Conservation (phyloP, 1,139 yeast genomes). For the Candida sanyaensis region DNA sequence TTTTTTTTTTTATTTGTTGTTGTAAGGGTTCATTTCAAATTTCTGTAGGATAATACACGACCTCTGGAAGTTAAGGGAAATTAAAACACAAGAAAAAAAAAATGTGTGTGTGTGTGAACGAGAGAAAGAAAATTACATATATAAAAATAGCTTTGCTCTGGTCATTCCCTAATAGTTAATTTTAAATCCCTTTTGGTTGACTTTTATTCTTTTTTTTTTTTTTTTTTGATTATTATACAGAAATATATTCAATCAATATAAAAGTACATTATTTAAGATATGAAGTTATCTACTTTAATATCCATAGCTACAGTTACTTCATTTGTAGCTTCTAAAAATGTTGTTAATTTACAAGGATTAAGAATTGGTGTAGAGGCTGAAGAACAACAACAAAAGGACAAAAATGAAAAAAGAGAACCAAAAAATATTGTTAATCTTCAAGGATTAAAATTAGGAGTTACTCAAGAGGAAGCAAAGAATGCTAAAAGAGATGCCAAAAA, state of each 20-base stretch:
- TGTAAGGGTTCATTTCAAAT: too few relatives aligned
- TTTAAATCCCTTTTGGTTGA: too few relatives aligned
- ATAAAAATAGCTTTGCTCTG: not conserved
- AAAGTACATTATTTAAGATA: not conserved
- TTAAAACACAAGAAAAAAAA: too few relatives aligned
- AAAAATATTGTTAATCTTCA: slow-evolving; percentile 18
- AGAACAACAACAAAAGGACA: not conserved
- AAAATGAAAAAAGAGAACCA: slow-evolving; percentile 21
- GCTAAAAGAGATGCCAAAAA: slow-evolving; percentile 23
- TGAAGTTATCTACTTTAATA: slow-evolving; percentile 10
- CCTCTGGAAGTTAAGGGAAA: too few relatives aligned
- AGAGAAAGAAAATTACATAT: not conserved
- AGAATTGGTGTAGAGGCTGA: slow-evolving; percentile 4
- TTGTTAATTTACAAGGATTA: slow-evolving; percentile 16
- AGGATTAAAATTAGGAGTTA: slow-evolving; percentile 10
- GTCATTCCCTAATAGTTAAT: too few relatives aligned
- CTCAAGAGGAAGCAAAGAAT: slow-evolving; percentile 4
- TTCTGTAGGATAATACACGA: too few relatives aligned
- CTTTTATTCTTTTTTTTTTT: not conserved
- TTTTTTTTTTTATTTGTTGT: too few relatives aligned
- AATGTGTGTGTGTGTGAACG: not conserved
- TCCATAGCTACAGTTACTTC: slow-evolving; percentile 6
- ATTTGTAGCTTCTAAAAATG: slow-evolving; percentile 17
- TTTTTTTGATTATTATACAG: not conserved
- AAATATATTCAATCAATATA: not conserved